Evolutionary conservation across 306 rosid genomes (phyloP).

Genomic region (Quillaja saponaria): DNA sequence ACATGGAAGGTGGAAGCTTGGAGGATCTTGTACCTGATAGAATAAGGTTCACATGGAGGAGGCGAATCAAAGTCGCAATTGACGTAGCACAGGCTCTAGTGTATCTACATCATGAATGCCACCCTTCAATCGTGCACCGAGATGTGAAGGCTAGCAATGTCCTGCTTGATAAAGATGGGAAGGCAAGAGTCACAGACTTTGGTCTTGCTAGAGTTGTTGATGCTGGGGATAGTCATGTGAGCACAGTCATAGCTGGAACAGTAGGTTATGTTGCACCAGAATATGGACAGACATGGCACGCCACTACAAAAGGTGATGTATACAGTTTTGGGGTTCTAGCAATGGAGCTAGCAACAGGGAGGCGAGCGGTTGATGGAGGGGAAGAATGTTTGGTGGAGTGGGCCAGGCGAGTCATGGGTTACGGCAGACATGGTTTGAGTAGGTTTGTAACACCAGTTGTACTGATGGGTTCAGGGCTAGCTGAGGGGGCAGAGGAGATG

Average conservation of each 20-base stretch:
- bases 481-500: constrained; percentile 84
- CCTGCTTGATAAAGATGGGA: constrained; percentile 70
- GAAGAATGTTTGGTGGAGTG: constrained; percentile 92
- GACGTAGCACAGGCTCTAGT: constrained; percentile 84
- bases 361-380: constrained; percentile 92
- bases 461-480: constrained; percentile 61
- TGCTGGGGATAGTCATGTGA: constrained; percentile 84
- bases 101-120: constrained; percentile 84
- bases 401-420: constrained; percentile 70
- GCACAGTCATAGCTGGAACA: constrained; percentile 93
- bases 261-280: constrained; percentile 95
- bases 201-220: constrained; percentile 88
- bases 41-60: constrained; percentile 53
- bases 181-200: constrained; percentile 85
- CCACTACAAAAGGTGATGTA: constrained; percentile 89
- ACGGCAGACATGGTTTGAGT: constrained; percentile 43
- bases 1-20: constrained; percentile 88
- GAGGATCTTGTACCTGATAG: constrained; percentile 68
- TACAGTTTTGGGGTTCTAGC: constrained; percentile 85
- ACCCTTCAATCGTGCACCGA: constrained; percentile 77
- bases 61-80: constrained; percentile 63
- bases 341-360: constrained; percentile 83
- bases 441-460: constrained; percentile 47
- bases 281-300: constrained; percentile 95
- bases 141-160: constrained; percentile 95